These are phyloP conservation scores for Exidia glandulosa DNA, from an alignment of 768 basidiomycete species.

Conservation along the genomic window DNA sequence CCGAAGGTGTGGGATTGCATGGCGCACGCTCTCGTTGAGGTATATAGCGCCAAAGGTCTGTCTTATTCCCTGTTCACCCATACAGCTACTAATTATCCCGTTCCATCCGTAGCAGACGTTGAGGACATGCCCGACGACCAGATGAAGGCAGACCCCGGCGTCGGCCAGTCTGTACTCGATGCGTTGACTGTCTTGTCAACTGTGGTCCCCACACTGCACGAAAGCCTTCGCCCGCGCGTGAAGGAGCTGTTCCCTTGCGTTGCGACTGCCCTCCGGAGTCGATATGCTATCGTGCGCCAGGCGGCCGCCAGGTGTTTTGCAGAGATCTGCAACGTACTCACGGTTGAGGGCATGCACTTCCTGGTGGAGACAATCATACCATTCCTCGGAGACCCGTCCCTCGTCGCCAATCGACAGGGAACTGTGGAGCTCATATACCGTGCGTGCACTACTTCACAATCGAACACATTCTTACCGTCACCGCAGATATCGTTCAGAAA, in stretches of 20 bases:
- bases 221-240: constrained; percentile 58
- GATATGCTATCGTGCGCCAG: constrained; percentile 83
- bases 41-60: background rate
- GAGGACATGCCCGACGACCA: constrained; percentile 40
- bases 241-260: constrained; percentile 66
- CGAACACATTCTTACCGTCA: background rate
- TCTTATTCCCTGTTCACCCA: background rate
- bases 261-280: constrained; percentile 66
- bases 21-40: background rate
- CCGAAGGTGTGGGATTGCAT: constrained; percentile 83
- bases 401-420: constrained; percentile 73
- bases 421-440: constrained; percentile 85
- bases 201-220: constrained; percentile 63
- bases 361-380: constrained; percentile 83
- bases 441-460: constrained; percentile 31
- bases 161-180: constrained; percentile 86
- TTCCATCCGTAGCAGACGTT: constrained; percentile 35
- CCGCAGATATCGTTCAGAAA: constrained; percentile 81
- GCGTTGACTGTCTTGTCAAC: constrained; percentile 83
- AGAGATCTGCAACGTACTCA: constrained; percentile 78
- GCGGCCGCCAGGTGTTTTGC: constrained; percentile 81
- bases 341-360: constrained; percentile 73
- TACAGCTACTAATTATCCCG: constrained; percentile 1
- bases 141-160: constrained; percentile 48
- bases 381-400: constrained; percentile 65